Evolutionary conservation across 192 early-diverging fungal species (phyloP), one percentile per base, ranked within the genome.

Genomic region (Linnemannia elongata): DNA sequence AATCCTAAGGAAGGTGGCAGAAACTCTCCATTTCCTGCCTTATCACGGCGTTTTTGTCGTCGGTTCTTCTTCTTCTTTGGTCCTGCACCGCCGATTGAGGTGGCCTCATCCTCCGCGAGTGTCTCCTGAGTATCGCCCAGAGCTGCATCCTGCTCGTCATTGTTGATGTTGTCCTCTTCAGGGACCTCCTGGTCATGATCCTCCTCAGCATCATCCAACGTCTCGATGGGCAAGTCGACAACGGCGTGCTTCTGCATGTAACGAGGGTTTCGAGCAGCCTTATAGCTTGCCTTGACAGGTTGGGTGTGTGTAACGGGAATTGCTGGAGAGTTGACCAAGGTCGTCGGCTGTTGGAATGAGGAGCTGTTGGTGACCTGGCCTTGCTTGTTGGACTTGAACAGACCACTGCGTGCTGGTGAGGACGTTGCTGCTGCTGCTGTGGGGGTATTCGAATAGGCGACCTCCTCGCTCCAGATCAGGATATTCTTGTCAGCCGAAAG

Each of bases 381-480:
- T 49, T 86, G 78, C n/a, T 77, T 80, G 63, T 35, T 20, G 44
- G 30, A 33, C 1, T 44, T 70, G 35, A 75, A 75, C 15, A 72
- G 45, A 42, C 82, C 82, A 47, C 55, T 78, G 20, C 36, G 55
- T 78, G 35, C 44, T 49, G 69, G 6, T 4, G 38, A 36, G 10
- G 80, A 42, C 2, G 20, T 10, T 3, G 75, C 55, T 36, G 78
- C 22, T 4, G 78, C 20, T 15, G 30, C 24, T 27, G n/a, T 17
- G 15, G 30, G 10, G 39, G 70, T 63, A 57, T 79, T 84, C 2
- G 82, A 84, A 35, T 57, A 77, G 30, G 85, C 85, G 6, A 87
- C 85, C 39, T 81, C 70, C 38, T 80, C 76, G 47, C 79, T 87
- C 85, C 85, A 87, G 30, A 81, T 78, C 60, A 87, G 17, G 22